Percentiles rank a stretch among this genome's conserved stretches.
phyloP scores from a whole-genome alignment of 23 red algal genomes.

The Chondrus crispus region DNA sequence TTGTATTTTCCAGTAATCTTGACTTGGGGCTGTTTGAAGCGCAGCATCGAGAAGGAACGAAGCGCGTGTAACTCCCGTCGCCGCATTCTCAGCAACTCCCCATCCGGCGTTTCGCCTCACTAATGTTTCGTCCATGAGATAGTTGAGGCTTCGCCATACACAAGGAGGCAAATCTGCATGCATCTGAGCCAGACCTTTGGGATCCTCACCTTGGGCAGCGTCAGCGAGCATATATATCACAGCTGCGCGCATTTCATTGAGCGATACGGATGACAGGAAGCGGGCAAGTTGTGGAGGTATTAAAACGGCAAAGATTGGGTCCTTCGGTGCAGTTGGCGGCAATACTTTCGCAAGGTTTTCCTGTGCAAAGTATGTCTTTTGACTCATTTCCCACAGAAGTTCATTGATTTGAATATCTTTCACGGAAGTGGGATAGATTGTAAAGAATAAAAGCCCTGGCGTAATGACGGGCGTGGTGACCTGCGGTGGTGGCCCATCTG shows the following conservation, averaged over 20 bases:
- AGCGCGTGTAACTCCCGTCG: not conserved
- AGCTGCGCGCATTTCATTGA: not conserved
- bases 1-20: not conserved
- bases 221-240: conserved; percentile 28
- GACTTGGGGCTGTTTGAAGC: not conserved
- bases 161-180: too few relatives aligned
- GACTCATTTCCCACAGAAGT: not conserved
- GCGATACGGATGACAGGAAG: not conserved
- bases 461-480: not conserved
- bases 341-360: not conserved
- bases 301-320: not conserved
- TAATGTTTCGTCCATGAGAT: too few relatives aligned
- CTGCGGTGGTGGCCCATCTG: too few relatives aligned
- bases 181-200: not conserved
- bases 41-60: not conserved
- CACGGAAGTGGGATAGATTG: not conserved
- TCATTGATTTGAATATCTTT: conserved; percentile 2
- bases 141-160: too few relatives aligned
- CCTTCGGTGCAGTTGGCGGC: not conserved
- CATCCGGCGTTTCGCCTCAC: too few relatives aligned
- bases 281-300: not conserved
- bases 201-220: not conserved
- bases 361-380: too few relatives aligned
- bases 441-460: not conserved
- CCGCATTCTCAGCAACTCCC: too few relatives aligned